Evolutionary conservation across 202 grass and related monocot species (phyloP), one percentile per base, ranked within the genome.

Genomic region (Hordeum pubiflorum): DNA sequence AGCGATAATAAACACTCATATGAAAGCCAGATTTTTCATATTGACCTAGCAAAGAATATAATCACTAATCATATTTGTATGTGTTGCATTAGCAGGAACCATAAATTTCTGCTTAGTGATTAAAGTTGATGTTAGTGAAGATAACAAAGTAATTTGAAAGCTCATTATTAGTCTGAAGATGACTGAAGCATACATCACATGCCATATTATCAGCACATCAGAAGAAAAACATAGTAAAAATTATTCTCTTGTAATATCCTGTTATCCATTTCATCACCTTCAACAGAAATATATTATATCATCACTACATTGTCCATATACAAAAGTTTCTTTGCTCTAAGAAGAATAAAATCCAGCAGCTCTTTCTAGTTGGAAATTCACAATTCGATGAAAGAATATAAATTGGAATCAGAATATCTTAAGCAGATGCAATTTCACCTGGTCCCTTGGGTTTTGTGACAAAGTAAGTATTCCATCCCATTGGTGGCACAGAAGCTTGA

Each of bases 391-490:
- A 52, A 52, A 52, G 48, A 52, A 52, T 54, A 54, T 54, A 54
- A 8, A 54, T 8, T 0, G 17, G 17, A n/a, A 54, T 38, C 0
- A 54, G 2, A 54, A 54, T 54, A 54, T 54, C 50, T 54, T 54
- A 54, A 54, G 62, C 20, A 52, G 33, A 65, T 38, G 41, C 33
- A 67, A 52, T 68, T 82, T 58, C 26, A 97, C 91, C 94, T 94
- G 85, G 85, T 41, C 65, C 48, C 52, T 63, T 82, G 40, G 62
- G 3, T 76, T 37, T 87, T 20, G 89, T 94, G 81, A 97, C 87
- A 39, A 90, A 84, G 67, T 92, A 97, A 75, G 94, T 90, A 75
- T 87, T 94, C 94, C 94, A 97, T 50, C 94, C 94, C 75, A 94
- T 81, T 83, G 94, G 91, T 76, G 91, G 94, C 11, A 86, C 81